Evolutionary conservation across 2,329 filamentous ascomycete genomes (phyloP), one percentile per base, ranked within the genome.

Genomic region (Madurella fahalii): DNA sequence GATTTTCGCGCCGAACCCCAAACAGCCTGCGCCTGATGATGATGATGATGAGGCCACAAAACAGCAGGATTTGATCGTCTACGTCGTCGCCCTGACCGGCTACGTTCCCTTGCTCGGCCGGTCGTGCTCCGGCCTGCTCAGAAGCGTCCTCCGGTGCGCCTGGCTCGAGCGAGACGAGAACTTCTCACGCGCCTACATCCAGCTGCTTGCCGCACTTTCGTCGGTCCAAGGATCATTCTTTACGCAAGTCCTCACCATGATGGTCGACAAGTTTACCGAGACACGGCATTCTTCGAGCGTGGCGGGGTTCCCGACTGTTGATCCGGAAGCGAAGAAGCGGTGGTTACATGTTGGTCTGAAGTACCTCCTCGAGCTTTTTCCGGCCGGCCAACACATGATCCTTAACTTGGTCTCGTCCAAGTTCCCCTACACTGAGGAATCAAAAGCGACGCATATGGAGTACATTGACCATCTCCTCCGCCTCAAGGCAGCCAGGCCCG

Each of bases 381-480:
- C 94, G 2, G 87, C 91, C 32, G 87, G 89, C 4, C 85, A 85
- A 58, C 78, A 83, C 37, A 80, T 86, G 2, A 74, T 96, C 31
- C 82, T 86, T 39, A 80, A 82, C 34, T 75, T 91, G 47, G 71
- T 95, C 40, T 72, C 80, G 47, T 71, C 76, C 47, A 85, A 85
- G 41, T 95, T 95, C 57, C 90, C 91, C 1, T 89, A 84, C 56
- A 79, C 87, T 47, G 86, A 86, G 59, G 89, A 95, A 50, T 83
- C 86, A 4, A 86, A 87, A 58, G 85, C 85, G 61, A 79, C 83
- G n/a, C 91, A 96, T 68, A 82, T 93, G 62, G 84, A 86, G n/a
- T 99, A 95, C 66, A 86, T 96, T 54, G 81, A 87, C 64, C 96
- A 97, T 67, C 75, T 97, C 9, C 75, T 97, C 25, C 82, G 80